These are phyloP conservation scores for Pythium diclinum DNA, from an alignment of 352 stramenopile genomes.

Conservation along the genomic window DNA sequence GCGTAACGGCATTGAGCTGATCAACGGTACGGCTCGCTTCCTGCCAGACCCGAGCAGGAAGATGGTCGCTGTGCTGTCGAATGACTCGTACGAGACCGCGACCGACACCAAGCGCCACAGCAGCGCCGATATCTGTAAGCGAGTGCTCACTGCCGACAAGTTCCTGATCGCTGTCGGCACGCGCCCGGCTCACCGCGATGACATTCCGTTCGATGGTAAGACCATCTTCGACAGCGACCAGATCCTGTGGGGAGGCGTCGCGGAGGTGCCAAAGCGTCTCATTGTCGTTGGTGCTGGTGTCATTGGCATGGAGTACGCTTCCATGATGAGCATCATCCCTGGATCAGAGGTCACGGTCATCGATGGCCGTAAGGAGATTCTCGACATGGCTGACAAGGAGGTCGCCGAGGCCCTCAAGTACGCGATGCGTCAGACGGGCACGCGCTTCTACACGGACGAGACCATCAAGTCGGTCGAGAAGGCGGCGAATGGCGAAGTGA, in stretches of 20 bases:
- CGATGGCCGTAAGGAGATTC: slow-evolving; percentile 79
- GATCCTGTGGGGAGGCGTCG: slow-evolving; percentile 76
- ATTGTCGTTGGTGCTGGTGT: slow-evolving; percentile 85
- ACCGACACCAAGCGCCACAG: slow-evolving; percentile 73
- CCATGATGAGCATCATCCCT: slow-evolving; percentile 90
- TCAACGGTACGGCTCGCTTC: slow-evolving; percentile 79
- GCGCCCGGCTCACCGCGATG: slow-evolving; percentile 63
- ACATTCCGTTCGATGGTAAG: slow-evolving; percentile 87
- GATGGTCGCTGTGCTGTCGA: slow-evolving; percentile 83
- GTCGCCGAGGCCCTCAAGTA: slow-evolving; percentile 85
- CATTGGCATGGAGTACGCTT: slow-evolving; percentile 91
- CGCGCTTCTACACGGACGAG: slow-evolving; percentile 83
- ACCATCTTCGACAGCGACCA: slow-evolving; percentile 86
- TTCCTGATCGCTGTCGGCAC: slow-evolving; percentile 87
- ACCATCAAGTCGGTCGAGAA: slow-evolving; percentile 77
- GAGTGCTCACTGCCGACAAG: slow-evolving; percentile 81
- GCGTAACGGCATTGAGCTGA: slow-evolving; percentile 77
- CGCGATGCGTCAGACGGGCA: slow-evolving; percentile 84
- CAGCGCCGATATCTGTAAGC: slow-evolving; percentile 82
- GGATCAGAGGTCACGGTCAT: slow-evolving; percentile 89
- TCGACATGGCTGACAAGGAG: slow-evolving; percentile 89
- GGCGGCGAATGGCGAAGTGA: slow-evolving; percentile 54
- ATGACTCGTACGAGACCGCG: slow-evolving; percentile 74
- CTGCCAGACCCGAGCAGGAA: slow-evolving; percentile 59
- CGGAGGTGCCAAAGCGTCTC: slow-evolving; percentile 67